Conservation (phyloP, 2,329 filamentous ascomycete genomes). For the Cordyceps pruinosa region DNA sequence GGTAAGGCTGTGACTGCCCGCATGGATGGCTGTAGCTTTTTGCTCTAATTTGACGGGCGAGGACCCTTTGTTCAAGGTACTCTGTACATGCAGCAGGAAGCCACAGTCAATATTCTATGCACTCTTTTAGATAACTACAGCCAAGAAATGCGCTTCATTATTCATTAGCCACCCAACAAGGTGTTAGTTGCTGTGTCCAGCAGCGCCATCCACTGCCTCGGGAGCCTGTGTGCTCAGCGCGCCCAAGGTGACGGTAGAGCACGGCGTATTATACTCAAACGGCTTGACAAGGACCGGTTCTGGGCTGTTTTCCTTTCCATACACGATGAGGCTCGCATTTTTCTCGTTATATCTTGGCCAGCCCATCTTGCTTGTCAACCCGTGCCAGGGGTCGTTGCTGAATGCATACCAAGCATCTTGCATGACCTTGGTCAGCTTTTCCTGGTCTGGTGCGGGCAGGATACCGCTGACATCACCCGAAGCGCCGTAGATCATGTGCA, state of each 20-base stretch:
- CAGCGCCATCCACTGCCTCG: too few relatives aligned
- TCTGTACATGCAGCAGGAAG: background rate
- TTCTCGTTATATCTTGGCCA: slow-evolving; percentile 29
- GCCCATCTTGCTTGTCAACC: slow-evolving; percentile 25
- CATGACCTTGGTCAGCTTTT: slow-evolving; percentile 28
- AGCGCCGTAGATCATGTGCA: slow-evolving; percentile 41
- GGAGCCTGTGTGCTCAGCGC: slow-evolving; percentile 15
- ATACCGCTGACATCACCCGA: slow-evolving; percentile 33
- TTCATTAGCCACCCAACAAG: background rate
- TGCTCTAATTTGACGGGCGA: background rate
- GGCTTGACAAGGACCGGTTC: slow-evolving; percentile 20
- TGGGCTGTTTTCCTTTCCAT: slow-evolving; percentile 22
- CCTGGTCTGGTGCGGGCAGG: slow-evolving; percentile 23
- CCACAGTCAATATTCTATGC: background rate
- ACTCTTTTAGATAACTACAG: too few relatives aligned
- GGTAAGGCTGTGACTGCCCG: background rate
- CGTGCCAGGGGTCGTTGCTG: slow-evolving; percentile 28
- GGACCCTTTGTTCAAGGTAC: background rate
- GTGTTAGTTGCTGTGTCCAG: background rate
- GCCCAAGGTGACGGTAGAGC: slow-evolving; percentile 19
- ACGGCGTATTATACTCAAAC: slow-evolving; percentile 19
- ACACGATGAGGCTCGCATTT: slow-evolving; percentile 20
- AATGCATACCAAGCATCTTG: slow-evolving; percentile 36
- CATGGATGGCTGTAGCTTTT: background rate
- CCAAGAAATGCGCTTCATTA: too few relatives aligned